Conservation (phyloP, 2,329 filamentous ascomycete genomes). For the Ilyonectria mors-panacis region DNA sequence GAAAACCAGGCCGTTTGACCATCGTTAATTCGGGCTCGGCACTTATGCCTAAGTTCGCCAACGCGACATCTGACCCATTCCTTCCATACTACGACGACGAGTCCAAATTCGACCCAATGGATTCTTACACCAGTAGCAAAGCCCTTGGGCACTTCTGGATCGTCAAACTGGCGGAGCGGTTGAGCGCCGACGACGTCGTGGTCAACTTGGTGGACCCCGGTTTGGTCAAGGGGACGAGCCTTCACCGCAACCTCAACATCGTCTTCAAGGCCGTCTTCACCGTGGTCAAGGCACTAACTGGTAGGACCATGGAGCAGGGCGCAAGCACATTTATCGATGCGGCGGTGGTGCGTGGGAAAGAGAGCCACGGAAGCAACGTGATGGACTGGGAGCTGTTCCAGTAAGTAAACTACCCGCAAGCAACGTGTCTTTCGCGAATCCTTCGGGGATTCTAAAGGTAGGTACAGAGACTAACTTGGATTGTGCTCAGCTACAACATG, state of each 20-base stretch:
- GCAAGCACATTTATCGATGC: slow-evolving; percentile 42
- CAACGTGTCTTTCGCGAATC: not conserved
- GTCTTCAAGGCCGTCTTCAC: slow-evolving; percentile 29
- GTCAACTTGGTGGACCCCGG: slow-evolving; percentile 66
- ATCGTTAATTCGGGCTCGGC: slow-evolving; percentile 51
- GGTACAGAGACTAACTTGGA: slow-evolving; percentile 26
- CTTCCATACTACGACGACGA: slow-evolving; percentile 52
- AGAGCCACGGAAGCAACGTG: slow-evolving; percentile 44
- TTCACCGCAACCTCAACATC: slow-evolving; percentile 53
- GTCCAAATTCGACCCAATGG: slow-evolving; percentile 35
- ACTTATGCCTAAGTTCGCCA: slow-evolving; percentile 42
- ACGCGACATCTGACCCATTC: slow-evolving; percentile 39
- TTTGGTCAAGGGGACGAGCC: slow-evolving; percentile 57
- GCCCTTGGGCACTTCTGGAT: slow-evolving; percentile 54
- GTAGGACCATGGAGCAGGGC: slow-evolving; percentile 33
- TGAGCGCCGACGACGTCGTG: slow-evolving; percentile 58
- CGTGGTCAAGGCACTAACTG: slow-evolving; percentile 29
- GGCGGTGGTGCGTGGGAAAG: slow-evolving; percentile 39
- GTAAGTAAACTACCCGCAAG: slow-evolving; percentile 33
- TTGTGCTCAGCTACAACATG: slow-evolving; percentile 49
- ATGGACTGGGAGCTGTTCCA: slow-evolving; percentile 45
- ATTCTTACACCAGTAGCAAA: slow-evolving; percentile 50
- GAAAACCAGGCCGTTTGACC: slow-evolving; percentile 46
- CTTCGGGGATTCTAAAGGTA: not conserved
- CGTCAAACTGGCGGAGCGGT: slow-evolving; percentile 54